phyloP scores from a whole-genome alignment of 306 rosid genomes.

The Lablab purpureus region DNA sequence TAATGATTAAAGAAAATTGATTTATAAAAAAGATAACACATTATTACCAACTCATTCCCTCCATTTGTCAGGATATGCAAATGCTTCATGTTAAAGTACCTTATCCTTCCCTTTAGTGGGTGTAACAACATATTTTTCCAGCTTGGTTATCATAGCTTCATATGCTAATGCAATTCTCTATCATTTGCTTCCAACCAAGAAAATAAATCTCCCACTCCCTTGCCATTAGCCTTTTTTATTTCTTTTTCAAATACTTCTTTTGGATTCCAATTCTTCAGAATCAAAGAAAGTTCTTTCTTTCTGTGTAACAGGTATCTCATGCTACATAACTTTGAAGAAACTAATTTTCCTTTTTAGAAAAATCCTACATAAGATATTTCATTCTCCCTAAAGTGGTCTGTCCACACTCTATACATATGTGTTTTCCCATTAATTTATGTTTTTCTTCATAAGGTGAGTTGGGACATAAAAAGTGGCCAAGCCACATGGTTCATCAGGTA shows the following conservation, averaged over 20 bases:
- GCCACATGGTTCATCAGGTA: slow-evolving; percentile 66
- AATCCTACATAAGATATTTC: slow-evolving; percentile 30
- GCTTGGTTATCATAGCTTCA: slow-evolving; percentile 40
- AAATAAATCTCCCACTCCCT: slow-evolving; percentile 43
- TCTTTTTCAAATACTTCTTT: slow-evolving; percentile 32
- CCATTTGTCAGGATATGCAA: slow-evolving; percentile 66
- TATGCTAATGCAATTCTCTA: slow-evolving; percentile 37
- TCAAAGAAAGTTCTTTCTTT: slow-evolving; percentile 42
- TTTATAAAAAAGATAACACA: slow-evolving; percentile 46
- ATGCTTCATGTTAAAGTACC: slow-evolving; percentile 45
- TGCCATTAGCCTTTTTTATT: slow-evolving; percentile 57
- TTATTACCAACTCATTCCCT: slow-evolving; percentile 68
- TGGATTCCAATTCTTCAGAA: slow-evolving; percentile 58
- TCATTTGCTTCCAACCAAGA: slow-evolving; percentile 28
- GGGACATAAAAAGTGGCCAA: slow-evolving; percentile 41
- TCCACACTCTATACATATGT: slow-evolving; percentile 43
- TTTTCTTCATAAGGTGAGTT: slow-evolving; percentile 46
- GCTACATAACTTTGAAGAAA: slow-evolving; percentile 29
- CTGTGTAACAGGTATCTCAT: slow-evolving; percentile 56
- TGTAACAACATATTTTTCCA: slow-evolving; percentile 46
- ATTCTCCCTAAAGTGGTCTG: slow-evolving; percentile 42
- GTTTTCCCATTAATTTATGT: slow-evolving; percentile 22
- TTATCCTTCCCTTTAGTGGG: slow-evolving; percentile 43
- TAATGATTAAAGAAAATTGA: slow-evolving; percentile 41
- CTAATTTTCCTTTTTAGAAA: not conserved